Conservation (phyloP, 495 filamentous ascomycete genomes). For the Trichoderma asperelloides region DNA sequence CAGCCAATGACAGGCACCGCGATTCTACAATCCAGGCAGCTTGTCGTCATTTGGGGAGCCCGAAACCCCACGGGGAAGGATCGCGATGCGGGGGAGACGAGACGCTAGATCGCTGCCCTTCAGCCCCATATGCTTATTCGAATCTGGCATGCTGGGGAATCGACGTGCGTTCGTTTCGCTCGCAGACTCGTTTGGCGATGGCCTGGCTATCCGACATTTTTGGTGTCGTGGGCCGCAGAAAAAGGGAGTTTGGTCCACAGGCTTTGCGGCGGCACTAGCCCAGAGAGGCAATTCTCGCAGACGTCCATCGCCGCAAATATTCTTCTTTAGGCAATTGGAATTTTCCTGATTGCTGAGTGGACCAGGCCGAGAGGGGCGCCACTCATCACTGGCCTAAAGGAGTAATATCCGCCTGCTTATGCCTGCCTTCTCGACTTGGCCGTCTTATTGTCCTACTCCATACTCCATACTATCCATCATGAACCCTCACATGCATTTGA, state of each 20-base stretch:
- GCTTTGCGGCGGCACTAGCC: neutral
- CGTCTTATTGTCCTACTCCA: too few relatives aligned
- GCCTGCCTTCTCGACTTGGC: too few relatives aligned
- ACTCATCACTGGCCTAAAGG: neutral
- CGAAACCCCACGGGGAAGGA: neutral
- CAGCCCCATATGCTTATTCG: slow-evolving; percentile 1
- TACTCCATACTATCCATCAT: too few relatives aligned
- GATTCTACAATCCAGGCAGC: neutral
- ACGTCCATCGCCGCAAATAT: neutral
- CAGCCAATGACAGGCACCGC: neutral
- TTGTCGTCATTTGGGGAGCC: neutral
- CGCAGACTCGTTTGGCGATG: neutral
- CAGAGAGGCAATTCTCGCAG: neutral
- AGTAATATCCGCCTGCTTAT: too few relatives aligned
- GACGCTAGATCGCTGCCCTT: neutral
- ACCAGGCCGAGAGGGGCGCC: neutral
- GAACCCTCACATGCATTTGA: too few relatives aligned
- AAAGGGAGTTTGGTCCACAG: neutral
- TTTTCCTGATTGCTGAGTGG: neutral
- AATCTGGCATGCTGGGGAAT: neutral
- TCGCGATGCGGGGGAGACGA: slow-evolving; percentile 3
- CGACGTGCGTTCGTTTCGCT: neutral
- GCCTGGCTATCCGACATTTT: neutral
- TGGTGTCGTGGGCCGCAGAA: slow-evolving; percentile 6
- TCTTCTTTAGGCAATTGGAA: neutral